These are phyloP conservation scores for Perkinsela sp. DNA, from an alignment of 208 protist genomes.

Conservation along the genomic window DNA sequence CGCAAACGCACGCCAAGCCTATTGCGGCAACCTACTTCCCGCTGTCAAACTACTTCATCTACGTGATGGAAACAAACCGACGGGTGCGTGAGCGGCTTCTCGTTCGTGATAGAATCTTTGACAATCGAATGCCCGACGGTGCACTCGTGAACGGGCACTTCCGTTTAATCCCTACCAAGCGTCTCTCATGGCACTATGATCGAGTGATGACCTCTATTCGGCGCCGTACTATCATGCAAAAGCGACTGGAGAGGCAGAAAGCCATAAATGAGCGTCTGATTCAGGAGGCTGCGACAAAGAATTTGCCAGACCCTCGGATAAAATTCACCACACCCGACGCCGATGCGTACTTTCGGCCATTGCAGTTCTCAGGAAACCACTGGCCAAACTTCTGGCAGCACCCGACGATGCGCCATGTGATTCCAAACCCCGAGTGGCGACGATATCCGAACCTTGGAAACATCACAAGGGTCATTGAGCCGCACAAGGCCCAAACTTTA, in stretches of 20 bases:
- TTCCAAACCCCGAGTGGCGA: constrained; percentile 35
- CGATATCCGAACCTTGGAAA: constrained; percentile 35
- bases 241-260: constrained; percentile 40
- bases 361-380: constrained; percentile 23
- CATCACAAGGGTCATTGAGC: constrained; percentile 45
- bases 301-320: constrained; percentile 9
- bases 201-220: constrained; percentile 45
- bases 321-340: constrained; percentile 28
- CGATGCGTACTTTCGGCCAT: constrained; percentile 37
- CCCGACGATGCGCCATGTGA: constrained; percentile 23
- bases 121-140: constrained; percentile 51
- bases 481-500: constrained; percentile 11
- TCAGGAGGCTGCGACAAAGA: constrained; percentile 9
- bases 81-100: constrained; percentile 34
- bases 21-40: constrained; percentile 31
- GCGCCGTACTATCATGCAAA: constrained; percentile 34
- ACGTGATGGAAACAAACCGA: constrained; percentile 28
- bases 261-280: constrained; percentile 30
- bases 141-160: constrained; percentile 47
- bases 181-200: constrained; percentile 29
- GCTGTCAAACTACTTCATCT: constrained; percentile 31
- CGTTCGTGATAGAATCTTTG: constrained; percentile 50
- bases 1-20: constrained; percentile 12
- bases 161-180: constrained; percentile 41
- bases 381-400: constrained; percentile 68